Conservation (phyloP, 805 yeast species). For the Ogataea nitratoaversa region DNA sequence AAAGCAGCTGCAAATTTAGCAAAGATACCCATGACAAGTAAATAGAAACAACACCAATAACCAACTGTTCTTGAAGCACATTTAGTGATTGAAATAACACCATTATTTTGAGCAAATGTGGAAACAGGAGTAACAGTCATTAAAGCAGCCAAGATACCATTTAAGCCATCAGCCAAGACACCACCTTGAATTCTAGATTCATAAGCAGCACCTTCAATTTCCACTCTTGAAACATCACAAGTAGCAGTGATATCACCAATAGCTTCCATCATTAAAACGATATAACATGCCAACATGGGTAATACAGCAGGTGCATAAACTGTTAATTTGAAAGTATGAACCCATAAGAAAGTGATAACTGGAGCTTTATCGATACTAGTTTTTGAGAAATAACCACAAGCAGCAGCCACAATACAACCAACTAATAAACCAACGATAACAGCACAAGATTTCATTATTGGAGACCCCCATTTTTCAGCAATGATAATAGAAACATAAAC, state of each 20-base stretch:
- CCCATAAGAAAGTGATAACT: constrained; percentile 83
- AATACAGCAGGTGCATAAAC: constrained; percentile 84
- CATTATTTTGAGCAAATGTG: constrained; percentile 92
- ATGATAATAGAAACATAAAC: constrained; percentile 71
- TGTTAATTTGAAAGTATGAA: constrained; percentile 69
- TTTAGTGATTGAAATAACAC: constrained; percentile 87
- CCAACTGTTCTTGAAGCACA: constrained; percentile 82
- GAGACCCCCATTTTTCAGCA: constrained; percentile 86
- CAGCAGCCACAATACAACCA: constrained; percentile 92
- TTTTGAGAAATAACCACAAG: constrained; percentile 72
- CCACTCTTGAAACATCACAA: constrained; percentile 82
- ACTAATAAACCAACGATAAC: constrained; percentile 79
- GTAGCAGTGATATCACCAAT: constrained; percentile 95
- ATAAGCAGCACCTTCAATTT: constrained; percentile 75
- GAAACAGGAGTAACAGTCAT: constrained; percentile 87
- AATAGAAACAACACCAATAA: constrained; percentile 51
- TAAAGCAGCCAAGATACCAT: constrained; percentile 71
- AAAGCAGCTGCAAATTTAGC: constrained; percentile 88
- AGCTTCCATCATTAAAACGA: constrained; percentile 86
- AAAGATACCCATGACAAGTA: constrained; percentile 82
- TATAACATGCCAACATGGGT: constrained; percentile 79
- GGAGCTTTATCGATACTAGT: constrained; percentile 65
- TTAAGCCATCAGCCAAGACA: constrained; percentile 81
- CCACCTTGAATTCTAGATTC: constrained; percentile 93
- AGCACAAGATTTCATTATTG: constrained; percentile 92